Evolutionary conservation across 208 protist species (phyloP), one percentile per base, ranked within the genome.

Genomic region (Leishmania turanica): DNA sequence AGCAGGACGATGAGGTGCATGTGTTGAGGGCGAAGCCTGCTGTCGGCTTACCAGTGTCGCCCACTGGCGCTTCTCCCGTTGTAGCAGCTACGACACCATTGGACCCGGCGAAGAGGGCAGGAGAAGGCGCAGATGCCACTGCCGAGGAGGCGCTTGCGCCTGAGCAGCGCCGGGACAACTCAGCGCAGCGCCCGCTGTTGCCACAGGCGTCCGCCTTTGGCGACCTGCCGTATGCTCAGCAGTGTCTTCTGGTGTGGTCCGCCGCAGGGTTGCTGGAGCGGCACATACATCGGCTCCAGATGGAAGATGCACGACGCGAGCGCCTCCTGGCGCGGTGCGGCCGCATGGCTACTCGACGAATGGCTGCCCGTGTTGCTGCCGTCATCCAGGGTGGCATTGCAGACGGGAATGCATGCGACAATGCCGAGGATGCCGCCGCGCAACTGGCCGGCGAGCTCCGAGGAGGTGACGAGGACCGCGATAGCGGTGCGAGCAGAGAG

Each of bases 231-330:
- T 96, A 95, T 84, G 86, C 91, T 31, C 91, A 95, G 80, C 87
- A 91, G 70, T 96, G 93, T 75, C 84, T 96, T 11, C 84, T 96
- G 2, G 88, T 91, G 34, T 96, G 93, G 92, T 90, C 94, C 27
- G 90, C 90, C 4, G 83, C 86, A 5, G 75, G 79, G 2, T 69
- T 93, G 65, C 84, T 96, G 24, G 74, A 89, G 72, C 60, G 70
- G 19, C 82, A 87, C 73, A 60, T 40, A 19, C 77, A 47, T 53
- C 80, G 64, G 27, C 80, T 64, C 37, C 58, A 60, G 8, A 76
- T 60, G 21, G 77, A 74, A 7, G 79, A 81, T 62, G 71, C 69
- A 1, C 82, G 80, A 15, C 82, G 81, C 3, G 83, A 64, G 69
- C 82, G 78, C 13, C 65, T 82, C 19, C 79, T 84, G 42, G 79